Base-by-base conservation (phyloP, 1,284 basidiomycete species). In the Puccinia hordei region DNA sequence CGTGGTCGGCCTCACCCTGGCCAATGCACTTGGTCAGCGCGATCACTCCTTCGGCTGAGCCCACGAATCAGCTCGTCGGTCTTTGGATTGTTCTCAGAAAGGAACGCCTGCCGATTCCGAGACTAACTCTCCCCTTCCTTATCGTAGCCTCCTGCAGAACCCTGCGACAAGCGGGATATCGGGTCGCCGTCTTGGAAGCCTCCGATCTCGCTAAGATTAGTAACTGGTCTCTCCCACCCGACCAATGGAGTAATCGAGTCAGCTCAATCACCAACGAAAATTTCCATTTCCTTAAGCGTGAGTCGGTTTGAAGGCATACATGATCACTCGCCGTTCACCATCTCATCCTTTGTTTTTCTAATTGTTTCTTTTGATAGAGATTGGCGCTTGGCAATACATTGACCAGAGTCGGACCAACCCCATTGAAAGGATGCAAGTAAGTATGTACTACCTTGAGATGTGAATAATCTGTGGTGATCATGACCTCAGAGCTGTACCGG, bases 1-100 rank as follows among this genome's bases (percentile, higher is more conserved):
- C 0, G 94, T 94, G 27, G 94, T 91, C 0, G 96, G 96, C 19
- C 88, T 99, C 35, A 93, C 95, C 5, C 87, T 99, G 38, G 94
- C 94, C 0, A 91, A 90, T 84, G 93, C 94, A 33, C 88, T 99
- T 27, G 89, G 95, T 73, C 12, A 55, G 38, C 9, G 27, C 94
- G 84, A 83, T 89, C 86, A 44, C 53, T 27, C 53, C 19, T 57
- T 57, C 27, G 8, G 22, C 22, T 57, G 19, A 15, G 79, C 80
- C 49, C 49, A 55, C 68, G 77, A 81, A 57, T 66, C 51, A n/a
- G 55, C 44, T 33, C 22, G 44, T 63, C 49, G 82, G 81, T 57
- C 46, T 75, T 61, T 41, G 35, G 41, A 69, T 27, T 49, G 51
- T 3, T 10, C 9, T 12, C 24, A 5, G 9, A n/a, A n/a, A 57